Percentiles rank a stretch among this genome's conserved stretches.
Conservation (phyloP, 2,329 filamentous ascomycete genomes). For the Zymoseptoria brevis region DNA sequence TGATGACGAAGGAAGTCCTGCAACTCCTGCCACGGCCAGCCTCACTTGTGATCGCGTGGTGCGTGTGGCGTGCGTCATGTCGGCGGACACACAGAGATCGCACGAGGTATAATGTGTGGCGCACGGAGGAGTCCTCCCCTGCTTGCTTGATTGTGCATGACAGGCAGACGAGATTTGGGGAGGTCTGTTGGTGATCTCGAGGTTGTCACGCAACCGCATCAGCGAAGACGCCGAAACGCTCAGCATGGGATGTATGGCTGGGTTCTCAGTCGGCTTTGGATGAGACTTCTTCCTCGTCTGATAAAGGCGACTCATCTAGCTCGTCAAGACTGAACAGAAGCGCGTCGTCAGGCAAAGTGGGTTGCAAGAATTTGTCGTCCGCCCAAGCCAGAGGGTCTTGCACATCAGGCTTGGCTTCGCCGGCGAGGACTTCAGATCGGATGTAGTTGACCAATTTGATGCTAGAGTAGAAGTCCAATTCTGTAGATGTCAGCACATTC, state of each 20-base stretch:
- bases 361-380: conserved; percentile 75
- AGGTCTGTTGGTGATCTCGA: background rate
- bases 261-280: background rate
- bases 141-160: background rate
- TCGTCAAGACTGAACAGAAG: conserved; percentile 84
- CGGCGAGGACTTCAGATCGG: conserved; percentile 34
- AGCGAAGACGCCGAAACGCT: background rate
- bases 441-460: conserved; percentile 45
- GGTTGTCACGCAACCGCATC: background rate
- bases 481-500: conserved; percentile 18
- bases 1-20: background rate
- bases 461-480: conserved; percentile 37
- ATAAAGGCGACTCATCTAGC: conserved; percentile 40
- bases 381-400: conserved; percentile 57
- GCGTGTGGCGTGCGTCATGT: background rate
- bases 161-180: background rate
- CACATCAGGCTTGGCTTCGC: conserved; percentile 43
- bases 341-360: conserved; percentile 81
- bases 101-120: background rate
- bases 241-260: background rate
- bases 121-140: background rate
- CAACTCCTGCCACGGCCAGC: background rate
- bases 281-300: conserved; percentile 6
- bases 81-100: too few species aligned
- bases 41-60: background rate